phyloP scores from a whole-genome alignment of 2,329 filamentous ascomycete species.

The Ceratocystis cacaofunesta region DNA sequence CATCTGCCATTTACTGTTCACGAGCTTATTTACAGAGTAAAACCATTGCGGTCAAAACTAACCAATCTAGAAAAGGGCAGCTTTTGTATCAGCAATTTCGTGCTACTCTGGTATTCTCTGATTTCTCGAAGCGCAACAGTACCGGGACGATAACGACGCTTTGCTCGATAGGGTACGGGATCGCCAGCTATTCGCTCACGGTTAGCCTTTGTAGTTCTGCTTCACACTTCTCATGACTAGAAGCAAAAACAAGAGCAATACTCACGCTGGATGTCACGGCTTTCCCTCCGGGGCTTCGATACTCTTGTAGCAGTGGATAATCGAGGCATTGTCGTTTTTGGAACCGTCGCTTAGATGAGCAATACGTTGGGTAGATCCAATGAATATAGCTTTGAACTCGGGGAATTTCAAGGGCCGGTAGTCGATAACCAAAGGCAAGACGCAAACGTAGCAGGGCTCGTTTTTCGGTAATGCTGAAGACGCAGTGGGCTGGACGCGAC shows the following conservation, averaged over 20 bases:
- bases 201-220: neutral
- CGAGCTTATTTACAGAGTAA: neutral
- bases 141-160: constrained; percentile 57
- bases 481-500: neutral
- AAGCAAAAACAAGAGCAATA: neutral
- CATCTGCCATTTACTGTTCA: neutral
- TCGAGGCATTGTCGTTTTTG: constrained; percentile 9
- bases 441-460: neutral
- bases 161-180: constrained; percentile 47
- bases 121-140: constrained; percentile 87
- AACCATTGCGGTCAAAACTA: constrained; percentile 19
- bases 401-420: neutral
- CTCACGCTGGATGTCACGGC: constrained; percentile 12
- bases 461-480: neutral
- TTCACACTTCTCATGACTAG: neutral
- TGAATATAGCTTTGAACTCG: neutral
- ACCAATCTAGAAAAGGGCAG: constrained; percentile 67
- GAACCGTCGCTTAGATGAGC: neutral
- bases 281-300: constrained; percentile 9
- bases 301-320: constrained; percentile 5
- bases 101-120: constrained; percentile 74
- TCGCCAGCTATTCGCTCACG: constrained; percentile 48
- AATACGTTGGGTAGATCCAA: neutral
- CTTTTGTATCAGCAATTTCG: constrained; percentile 71
- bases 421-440: neutral